Percentiles rank a stretch among this genome's conserved stretches.
Evolutionary conservation across 164 flowering plant species (phyloP).

Genomic region (Berberis vulgaris): DNA sequence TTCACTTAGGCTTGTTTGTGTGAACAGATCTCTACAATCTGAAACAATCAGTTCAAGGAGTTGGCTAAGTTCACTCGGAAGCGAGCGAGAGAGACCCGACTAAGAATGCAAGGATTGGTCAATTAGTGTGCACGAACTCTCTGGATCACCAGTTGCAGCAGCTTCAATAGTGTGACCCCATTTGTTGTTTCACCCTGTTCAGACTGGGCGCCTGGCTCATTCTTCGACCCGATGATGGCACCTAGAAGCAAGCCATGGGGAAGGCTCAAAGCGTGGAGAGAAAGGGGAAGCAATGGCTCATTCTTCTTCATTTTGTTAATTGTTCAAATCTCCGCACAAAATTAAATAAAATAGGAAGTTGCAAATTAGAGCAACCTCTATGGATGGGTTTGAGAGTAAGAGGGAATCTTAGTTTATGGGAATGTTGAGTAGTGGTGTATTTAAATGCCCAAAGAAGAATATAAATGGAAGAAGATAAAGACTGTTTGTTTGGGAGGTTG

Average conservation of each 20-base stretch:
- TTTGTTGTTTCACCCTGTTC: slow-evolving; percentile 90
- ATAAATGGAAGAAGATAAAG: too few relatives aligned
- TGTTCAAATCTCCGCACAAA: too few relatives aligned
- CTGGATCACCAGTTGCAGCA: slow-evolving; percentile 85
- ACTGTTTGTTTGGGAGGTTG: too few relatives aligned
- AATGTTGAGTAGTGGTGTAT: too few relatives aligned
- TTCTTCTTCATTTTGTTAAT: slow-evolving; percentile 7
- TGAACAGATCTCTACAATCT: slow-evolving; percentile 40
- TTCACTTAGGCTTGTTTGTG: background rate
- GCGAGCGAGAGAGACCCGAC: slow-evolving; percentile 58
- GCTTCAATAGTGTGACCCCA: slow-evolving; percentile 99
- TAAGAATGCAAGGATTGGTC: slow-evolving; percentile 96
- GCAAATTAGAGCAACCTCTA: too few relatives aligned
- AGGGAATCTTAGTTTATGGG: too few relatives aligned
- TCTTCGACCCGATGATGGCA: slow-evolving; percentile 73
- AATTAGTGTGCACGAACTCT: slow-evolving; percentile 82
- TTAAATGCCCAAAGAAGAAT: too few relatives aligned
- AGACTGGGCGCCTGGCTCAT: slow-evolving; percentile 98
- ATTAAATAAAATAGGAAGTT: too few relatives aligned
- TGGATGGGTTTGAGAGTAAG: too few relatives aligned
- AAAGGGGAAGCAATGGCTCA: slow-evolving; percentile 58
- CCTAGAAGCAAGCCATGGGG: slow-evolving; percentile 90
- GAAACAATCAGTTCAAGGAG: slow-evolving; percentile 46
- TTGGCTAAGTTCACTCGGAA: slow-evolving; percentile 71
- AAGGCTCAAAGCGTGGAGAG: slow-evolving; percentile 92